These are phyloP conservation scores for Wallacemonas sp. DNA, from an alignment of 208 protist species.

Conservation along the genomic window DNA sequence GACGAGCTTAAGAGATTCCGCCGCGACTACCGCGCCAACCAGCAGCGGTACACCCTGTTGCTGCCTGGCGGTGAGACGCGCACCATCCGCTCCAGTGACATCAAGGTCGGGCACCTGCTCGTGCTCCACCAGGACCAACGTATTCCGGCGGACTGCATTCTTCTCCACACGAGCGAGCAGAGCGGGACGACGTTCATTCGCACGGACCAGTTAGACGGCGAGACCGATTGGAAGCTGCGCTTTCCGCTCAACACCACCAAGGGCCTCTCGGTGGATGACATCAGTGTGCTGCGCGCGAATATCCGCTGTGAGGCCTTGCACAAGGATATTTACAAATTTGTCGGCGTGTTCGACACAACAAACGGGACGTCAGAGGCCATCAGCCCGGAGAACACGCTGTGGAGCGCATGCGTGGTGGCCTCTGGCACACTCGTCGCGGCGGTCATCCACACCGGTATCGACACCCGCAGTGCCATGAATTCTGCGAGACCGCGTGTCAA, in stretches of 20 bases:
- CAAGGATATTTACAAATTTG: slow-evolving; percentile 98
- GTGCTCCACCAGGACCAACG: slow-evolving; percentile 91
- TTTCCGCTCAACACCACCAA: slow-evolving; percentile 64
- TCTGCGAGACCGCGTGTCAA: slow-evolving; percentile 85
- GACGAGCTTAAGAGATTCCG: slow-evolving; percentile 94
- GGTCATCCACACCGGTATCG: slow-evolving; percentile 94
- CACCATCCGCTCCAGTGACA: slow-evolving; percentile 66
- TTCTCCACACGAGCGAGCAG: slow-evolving; percentile 95
- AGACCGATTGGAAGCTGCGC: slow-evolving; percentile 98
- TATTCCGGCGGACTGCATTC: slow-evolving; percentile 96
- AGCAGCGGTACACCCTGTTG: slow-evolving; percentile 69
- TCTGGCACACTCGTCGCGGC: slow-evolving; percentile 72
- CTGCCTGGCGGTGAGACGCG: slow-evolving; percentile 39
- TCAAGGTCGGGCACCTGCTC: slow-evolving; percentile 96
- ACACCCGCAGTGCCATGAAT: slow-evolving; percentile 97
- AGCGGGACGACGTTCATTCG: slow-evolving; percentile 96
- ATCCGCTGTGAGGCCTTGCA: slow-evolving; percentile 74
- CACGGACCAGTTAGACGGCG: slow-evolving; percentile 99
- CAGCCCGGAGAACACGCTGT: slow-evolving; percentile 96
- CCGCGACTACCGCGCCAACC: slow-evolving; percentile 86
- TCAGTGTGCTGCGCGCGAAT: slow-evolving; percentile 49
- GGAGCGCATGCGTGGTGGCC: slow-evolving; percentile 96
- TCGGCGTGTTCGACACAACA: slow-evolving; percentile 72
- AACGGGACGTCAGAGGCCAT: slow-evolving; percentile 68
- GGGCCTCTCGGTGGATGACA: slow-evolving; percentile 21